These are phyloP conservation scores for Lactarius hatsudake DNA, from an alignment of 768 basidiomycete species.

Conservation along the genomic window DNA sequence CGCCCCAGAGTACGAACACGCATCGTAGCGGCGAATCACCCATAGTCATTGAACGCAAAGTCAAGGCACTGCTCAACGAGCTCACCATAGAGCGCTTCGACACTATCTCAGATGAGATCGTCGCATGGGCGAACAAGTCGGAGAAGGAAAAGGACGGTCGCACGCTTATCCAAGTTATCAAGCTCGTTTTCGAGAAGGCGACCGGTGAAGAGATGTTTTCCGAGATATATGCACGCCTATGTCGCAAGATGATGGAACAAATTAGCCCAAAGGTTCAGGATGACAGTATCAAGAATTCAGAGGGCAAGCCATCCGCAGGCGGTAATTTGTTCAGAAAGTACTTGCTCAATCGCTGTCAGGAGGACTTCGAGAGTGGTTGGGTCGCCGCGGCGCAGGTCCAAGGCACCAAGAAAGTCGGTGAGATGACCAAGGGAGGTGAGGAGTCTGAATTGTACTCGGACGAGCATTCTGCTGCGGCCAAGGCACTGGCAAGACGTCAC, in stretches of 20 bases:
- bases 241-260: slow-evolving; percentile 92
- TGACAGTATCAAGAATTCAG: slow-evolving; percentile 73
- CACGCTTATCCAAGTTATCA: slow-evolving; percentile 93
- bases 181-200: slow-evolving; percentile 95
- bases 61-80: slow-evolving; percentile 89
- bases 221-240: slow-evolving; percentile 95
- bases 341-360: slow-evolving; percentile 92
- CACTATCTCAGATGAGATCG: slow-evolving; percentile 92
- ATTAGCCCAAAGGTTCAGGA: slow-evolving; percentile 87
- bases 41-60: slow-evolving; percentile 88
- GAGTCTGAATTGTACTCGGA: slow-evolving; percentile 85
- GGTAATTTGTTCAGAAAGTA: slow-evolving; percentile 97
- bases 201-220: slow-evolving; percentile 96
- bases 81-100: slow-evolving; percentile 96
- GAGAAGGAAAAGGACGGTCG: slow-evolving; percentile 90
- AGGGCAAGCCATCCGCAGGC: slow-evolving; percentile 85
- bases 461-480: slow-evolving; percentile 94
- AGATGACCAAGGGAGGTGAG: slow-evolving; percentile 34
- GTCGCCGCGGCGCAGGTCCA: slow-evolving; percentile 77
- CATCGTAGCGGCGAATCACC: slow-evolving; percentile 63
- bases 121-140: slow-evolving; percentile 91
- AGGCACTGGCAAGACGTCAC: slow-evolving; percentile 79
- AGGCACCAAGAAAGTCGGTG: slow-evolving; percentile 52
- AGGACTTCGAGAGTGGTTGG: slow-evolving; percentile 98
- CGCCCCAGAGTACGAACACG: slow-evolving; percentile 28